Evolutionary conservation across 257 asterid genomes (phyloP), one percentile per base, ranked within the genome.

Genomic region (Handroanthus guayacan): DNA sequence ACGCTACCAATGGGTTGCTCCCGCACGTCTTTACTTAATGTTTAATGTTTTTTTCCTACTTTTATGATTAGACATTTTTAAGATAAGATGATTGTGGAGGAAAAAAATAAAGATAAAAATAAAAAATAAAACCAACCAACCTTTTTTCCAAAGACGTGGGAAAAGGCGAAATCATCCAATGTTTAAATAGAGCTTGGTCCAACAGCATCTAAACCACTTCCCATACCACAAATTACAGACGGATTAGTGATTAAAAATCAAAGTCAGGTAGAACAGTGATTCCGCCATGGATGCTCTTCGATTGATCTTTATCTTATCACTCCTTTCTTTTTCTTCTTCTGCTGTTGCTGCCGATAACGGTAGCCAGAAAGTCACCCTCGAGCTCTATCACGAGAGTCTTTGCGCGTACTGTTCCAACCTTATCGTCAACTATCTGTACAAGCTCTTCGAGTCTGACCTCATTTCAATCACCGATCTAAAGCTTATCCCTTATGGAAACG

Each of bases 381-480:
- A 81, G 80, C 45, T 87, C 66, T 87, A 84, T 75, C 84, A 87
- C 78, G 91, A 87, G 68, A 38, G 82, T 45, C 86, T 87, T n/a
- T 87, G 91, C 65, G 89, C 89, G 1, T 85, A 85, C 68, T 87
- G 91, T n/a, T 81, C 89, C 80, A 87, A 84, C 60, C 76, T 87
- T 63, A 82, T 87, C 57, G 89, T 84, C 87, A 87, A 84, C 79
- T 80, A 77, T 67, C 84, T 84, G 5, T 61, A 54, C 76, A 62
- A 76, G 64, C 62, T 87, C 71, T 81, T 87, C 73, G 81, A 87
- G 2, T 75, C 91, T 10, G 89, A 81, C 44, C 84, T 87, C 57
- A 68, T 74, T 54, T 70, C 89, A 4, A 78, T 87, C 56, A 84
- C 89, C 82, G 86, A 87, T 81, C 82, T 87, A 11, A 84, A 72